Evolutionary conservation across 768 basidiomycete species (phyloP).

Genomic region (Sistotremastrum niveocremeum): DNA sequence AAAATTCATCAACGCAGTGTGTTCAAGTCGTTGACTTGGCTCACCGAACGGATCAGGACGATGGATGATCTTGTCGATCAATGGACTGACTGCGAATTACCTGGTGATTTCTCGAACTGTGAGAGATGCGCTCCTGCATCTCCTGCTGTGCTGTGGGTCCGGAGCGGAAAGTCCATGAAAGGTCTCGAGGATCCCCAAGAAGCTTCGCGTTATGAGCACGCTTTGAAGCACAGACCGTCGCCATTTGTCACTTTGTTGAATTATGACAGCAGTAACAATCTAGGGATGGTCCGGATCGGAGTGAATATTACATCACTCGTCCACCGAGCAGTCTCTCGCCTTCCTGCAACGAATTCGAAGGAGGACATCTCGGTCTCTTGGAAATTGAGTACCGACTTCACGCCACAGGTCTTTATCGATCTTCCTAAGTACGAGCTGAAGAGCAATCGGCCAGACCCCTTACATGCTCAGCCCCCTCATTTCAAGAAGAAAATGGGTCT

Average conservation of each 20-base stretch:
- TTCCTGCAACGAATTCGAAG: conserved; percentile 44
- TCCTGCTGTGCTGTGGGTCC: conserved; percentile 67
- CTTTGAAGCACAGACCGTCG: conserved; percentile 72
- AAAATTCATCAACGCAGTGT: conserved; percentile 73
- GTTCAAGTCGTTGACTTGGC: conserved; percentile 76
- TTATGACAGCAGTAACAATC: conserved; percentile 37
- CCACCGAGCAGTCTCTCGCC: conserved; percentile 72
- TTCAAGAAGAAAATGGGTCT: conserved; percentile 48
- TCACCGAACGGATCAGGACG: conserved; percentile 70
- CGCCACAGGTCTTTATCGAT: conserved; percentile 43
- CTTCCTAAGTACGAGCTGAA: conserved; percentile 53
- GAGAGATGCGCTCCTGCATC: conserved; percentile 70
- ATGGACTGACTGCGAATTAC: conserved; percentile 50
- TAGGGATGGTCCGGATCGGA: conserved; percentile 69
- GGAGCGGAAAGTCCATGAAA: conserved; percentile 37
- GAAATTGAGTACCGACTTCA: conserved; percentile 71
- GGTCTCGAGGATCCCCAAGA: conserved; percentile 76
- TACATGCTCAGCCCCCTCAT: conserved; percentile 64
- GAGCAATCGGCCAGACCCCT: conserved; percentile 63
- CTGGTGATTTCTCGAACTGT: conserved; percentile 40
- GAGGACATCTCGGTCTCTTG: conserved; percentile 48
- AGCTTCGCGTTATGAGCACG: conserved; percentile 81
- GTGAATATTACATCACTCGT: conserved; percentile 78
- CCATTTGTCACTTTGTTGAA: conserved; percentile 81
- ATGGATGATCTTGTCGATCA: conserved; percentile 47